Conservation (phyloP, 441 rosid genomes). For the Populus hybrid region DNA sequence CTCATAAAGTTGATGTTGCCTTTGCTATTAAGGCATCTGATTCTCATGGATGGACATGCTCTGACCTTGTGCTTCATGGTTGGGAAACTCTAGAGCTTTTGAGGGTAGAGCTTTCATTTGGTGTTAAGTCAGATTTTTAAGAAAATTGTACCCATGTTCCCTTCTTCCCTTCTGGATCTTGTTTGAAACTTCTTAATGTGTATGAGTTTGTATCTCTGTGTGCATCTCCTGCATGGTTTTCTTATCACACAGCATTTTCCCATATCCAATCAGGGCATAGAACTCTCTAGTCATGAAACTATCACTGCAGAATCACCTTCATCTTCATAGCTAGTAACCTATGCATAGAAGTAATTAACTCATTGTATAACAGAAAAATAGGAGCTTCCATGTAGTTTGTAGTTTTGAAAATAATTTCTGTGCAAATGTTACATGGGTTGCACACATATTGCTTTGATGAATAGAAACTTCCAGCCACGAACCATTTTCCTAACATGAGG, state of each 20-base stretch:
- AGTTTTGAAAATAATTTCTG: neutral
- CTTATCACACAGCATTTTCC: neutral
- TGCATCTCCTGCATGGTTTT: neutral
- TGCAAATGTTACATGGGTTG: neutral
- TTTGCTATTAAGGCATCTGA: neutral
- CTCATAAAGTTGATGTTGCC: neutral
- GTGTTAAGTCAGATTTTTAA: neutral
- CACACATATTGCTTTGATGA: neutral
- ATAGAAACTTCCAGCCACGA: neutral
- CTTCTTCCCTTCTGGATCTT: conserved; percentile 1
- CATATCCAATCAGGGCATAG: neutral
- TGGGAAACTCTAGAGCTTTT: neutral
- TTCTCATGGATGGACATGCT: neutral
- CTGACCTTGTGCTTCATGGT: neutral
- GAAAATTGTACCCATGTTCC: neutral
- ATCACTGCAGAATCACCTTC: neutral
- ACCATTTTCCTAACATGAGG: neutral
- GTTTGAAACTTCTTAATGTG: neutral
- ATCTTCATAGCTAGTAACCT: neutral
- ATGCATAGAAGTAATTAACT: neutral
- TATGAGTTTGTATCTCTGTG: neutral
- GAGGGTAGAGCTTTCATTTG: neutral
- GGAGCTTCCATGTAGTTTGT: neutral
- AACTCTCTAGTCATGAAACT: neutral
- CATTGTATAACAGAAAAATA: neutral